phyloP scores from a whole-genome alignment of 495 filamentous ascomycete genomes.

The Patellaria atrata region DNA sequence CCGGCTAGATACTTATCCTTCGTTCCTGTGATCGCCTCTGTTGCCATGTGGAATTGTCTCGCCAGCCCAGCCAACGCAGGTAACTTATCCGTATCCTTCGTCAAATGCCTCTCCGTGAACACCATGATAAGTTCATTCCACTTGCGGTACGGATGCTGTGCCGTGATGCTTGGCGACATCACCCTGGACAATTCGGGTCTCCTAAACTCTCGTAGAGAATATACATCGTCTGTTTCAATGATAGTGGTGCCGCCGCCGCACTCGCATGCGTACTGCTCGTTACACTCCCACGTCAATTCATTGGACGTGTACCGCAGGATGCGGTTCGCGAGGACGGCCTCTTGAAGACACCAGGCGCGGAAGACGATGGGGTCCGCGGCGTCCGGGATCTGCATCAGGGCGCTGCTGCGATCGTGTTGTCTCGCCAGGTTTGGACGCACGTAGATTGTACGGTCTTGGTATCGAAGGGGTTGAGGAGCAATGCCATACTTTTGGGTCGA shows the following conservation, averaged over 20 bases:
- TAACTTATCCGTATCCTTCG: constrained; percentile 1
- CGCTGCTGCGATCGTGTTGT: not conserved
- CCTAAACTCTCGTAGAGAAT: too few relatives aligned
- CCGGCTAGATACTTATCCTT: constrained; percentile 3
- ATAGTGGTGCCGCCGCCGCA: too few relatives aligned
- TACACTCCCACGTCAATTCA: not conserved
- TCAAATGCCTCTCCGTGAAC: too few relatives aligned
- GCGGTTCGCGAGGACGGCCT: not conserved
- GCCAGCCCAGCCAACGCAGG: constrained; percentile 4
- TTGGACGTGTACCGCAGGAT: not conserved
- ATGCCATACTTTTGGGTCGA: not conserved
- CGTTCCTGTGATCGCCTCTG: not conserved
- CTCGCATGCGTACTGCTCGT: not conserved
- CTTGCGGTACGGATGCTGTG: too few relatives aligned
- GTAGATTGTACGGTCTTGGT: not conserved
- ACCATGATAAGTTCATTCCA: too few relatives aligned
- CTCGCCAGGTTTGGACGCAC: not conserved
- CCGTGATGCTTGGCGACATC: too few relatives aligned
- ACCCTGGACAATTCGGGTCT: too few relatives aligned
- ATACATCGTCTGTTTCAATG: too few relatives aligned
- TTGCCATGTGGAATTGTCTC: too few relatives aligned
- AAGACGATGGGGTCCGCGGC: not conserved
- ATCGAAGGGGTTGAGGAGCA: not conserved
- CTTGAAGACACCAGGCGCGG: constrained; percentile 1
- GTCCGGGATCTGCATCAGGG: not conserved